Base-by-base conservation (phyloP, 2,329 filamentous ascomycete species). In the Coleophoma eucalyptorum region DNA sequence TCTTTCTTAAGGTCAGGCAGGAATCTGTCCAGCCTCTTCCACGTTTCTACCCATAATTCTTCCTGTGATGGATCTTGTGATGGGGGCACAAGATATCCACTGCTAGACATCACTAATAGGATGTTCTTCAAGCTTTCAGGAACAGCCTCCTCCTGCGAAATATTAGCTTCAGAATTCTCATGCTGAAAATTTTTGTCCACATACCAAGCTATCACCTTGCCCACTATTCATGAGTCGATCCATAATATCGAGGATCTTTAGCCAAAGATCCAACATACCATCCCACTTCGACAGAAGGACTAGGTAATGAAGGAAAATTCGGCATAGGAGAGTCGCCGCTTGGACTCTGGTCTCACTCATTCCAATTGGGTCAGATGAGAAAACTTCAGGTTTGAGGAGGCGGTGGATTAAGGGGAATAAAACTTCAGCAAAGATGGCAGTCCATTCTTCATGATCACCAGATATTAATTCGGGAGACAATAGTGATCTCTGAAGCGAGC, bases 281-380 rank as follows among this genome's bases (percentile, higher is more conserved):
- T 92, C 87, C 81, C 90, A 92, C 59, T 90, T 86, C 4, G 86
- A 88, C 26, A 97, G 77, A 35, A 93, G 75, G 2, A 93, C 89
- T 3, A 97, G 77, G 67, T 97, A 97, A 67, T 96, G 92, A 53
- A 99, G 70, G 71, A 97, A 99, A 3, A 97, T 93, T 69, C 95
- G 97, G 75, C 90, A 96, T 13, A 99, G 78, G 46, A 99, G 75
- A 10, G 90, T 96, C 1, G 93, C 90, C 1, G 90, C 90, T 63
- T 97, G 90, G 0, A 97, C 89, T 41, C 94, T 80, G 47, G 94
- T 97, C 69, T 97, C 93, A 58, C 89, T 89, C 94, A 99, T 99
- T 35, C 94, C 94, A 34, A 88, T 77, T 1, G 90, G 87, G 66
- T 99, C 94, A 2, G 87, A 87, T 48, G 92, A 90, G 67, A 95